Conservation (phyloP, 805 yeast genomes). For the Wickerhamiella kurtzmanii region DNA sequence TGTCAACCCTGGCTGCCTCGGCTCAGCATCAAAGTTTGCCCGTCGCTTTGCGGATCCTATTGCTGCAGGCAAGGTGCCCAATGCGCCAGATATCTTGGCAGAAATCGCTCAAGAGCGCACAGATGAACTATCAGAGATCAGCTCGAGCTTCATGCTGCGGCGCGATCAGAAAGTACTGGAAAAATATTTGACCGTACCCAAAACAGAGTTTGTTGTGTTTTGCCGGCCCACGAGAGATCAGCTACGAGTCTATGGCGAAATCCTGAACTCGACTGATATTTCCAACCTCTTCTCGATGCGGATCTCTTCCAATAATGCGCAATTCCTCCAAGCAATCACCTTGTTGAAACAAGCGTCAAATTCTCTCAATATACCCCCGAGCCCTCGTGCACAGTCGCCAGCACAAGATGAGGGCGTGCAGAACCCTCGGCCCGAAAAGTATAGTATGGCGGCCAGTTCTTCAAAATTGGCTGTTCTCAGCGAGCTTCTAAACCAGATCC, state of each 20-base stretch:
- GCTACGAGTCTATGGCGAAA: slow-evolving; percentile 37
- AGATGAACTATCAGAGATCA: slow-evolving; percentile 46
- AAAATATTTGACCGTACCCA: slow-evolving; percentile 49
- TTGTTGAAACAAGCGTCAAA: slow-evolving; percentile 70
- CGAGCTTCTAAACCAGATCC: slow-evolving; percentile 40
- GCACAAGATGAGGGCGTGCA: too few relatives aligned
- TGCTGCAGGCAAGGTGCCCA: slow-evolving; percentile 50
- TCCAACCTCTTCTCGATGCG: slow-evolving; percentile 22
- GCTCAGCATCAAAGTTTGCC: slow-evolving; percentile 36
- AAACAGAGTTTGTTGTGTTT: slow-evolving; percentile 63
- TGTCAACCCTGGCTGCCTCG: slow-evolving; percentile 71
- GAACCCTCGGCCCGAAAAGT: too few relatives aligned
- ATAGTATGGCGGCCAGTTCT: not conserved
- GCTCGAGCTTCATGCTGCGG: slow-evolving; percentile 56
- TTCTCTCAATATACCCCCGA: slow-evolving; percentile 26
- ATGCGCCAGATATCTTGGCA: slow-evolving; percentile 36
- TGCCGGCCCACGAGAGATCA: slow-evolving; percentile 64
- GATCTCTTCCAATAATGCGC: slow-evolving; percentile 22
- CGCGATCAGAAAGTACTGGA: slow-evolving; percentile 45
- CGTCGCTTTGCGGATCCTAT: slow-evolving; percentile 57
- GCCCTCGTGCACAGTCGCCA: not conserved
- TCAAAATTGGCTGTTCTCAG: slow-evolving; percentile 59
- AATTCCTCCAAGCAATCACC: slow-evolving; percentile 52
- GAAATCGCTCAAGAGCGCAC: slow-evolving; percentile 50
- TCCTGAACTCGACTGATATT: slow-evolving; percentile 24